Conservation (phyloP, 805 yeast genomes). For the Alloascoidea africana region DNA sequence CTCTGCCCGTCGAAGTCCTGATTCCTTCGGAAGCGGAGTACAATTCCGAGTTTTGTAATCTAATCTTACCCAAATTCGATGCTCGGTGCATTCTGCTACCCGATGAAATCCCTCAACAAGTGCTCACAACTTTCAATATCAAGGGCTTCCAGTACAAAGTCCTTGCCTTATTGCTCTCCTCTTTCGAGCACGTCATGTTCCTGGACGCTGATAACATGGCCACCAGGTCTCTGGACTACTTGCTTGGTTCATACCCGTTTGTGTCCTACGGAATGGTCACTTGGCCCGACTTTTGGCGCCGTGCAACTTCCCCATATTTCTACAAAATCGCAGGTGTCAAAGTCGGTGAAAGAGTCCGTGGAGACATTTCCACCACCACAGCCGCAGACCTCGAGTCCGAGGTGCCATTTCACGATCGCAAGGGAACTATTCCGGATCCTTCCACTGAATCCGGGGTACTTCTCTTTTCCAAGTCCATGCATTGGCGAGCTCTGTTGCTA, state of each 20-base stretch:
- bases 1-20: slow-evolving; percentile 68
- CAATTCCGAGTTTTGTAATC: slow-evolving; percentile 56
- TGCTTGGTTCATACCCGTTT: slow-evolving; percentile 47
- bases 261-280: slow-evolving; percentile 31
- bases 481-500: slow-evolving; percentile 39
- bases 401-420: slow-evolving; percentile 40
- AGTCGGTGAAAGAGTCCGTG: slow-evolving; percentile 23
- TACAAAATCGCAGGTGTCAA: slow-evolving; percentile 52
- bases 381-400: no score
- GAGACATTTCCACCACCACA: slow-evolving; percentile 22
- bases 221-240: slow-evolving; percentile 40
- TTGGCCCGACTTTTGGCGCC: slow-evolving; percentile 87
- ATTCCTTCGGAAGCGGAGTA: slow-evolving; percentile 59
- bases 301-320: slow-evolving; percentile 62
- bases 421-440: slow-evolving; percentile 54
- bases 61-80: slow-evolving; percentile 41
- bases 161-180: slow-evolving; percentile 54
- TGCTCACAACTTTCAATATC: slow-evolving; percentile 31
- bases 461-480: slow-evolving; percentile 39
- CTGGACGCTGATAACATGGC: slow-evolving; percentile 72
- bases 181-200: slow-evolving; percentile 55
- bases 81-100: slow-evolving; percentile 56
- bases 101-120: slow-evolving; percentile 41
- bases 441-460: slow-evolving; percentile 62
- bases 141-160: slow-evolving; percentile 58